Conservation (phyloP, 306 rosid species). For the Astragalus glycyphyllos region DNA sequence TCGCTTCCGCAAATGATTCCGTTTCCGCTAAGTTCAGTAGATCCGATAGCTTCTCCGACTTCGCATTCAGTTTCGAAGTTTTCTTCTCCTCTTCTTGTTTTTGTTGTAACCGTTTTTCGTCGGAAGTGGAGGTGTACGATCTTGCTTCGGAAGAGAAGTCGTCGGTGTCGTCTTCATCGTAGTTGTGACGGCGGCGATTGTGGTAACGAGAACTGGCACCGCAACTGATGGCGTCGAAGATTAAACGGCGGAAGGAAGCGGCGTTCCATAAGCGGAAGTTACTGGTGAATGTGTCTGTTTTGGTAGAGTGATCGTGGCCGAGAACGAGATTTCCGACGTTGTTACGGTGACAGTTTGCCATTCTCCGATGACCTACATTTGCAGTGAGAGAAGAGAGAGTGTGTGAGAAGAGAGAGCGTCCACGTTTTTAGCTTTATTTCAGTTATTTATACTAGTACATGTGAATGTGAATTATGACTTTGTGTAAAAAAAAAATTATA, state of each 20-base stretch:
- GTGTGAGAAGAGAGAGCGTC: slow-evolving; percentile 5
- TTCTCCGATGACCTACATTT: slow-evolving; percentile 57
- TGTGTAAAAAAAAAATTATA: too few relatives aligned
- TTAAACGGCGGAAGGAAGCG: slow-evolving; percentile 70
- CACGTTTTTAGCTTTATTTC: slow-evolving; percentile 9
- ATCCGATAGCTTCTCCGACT: slow-evolving; percentile 86
- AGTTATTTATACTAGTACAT: slow-evolving; percentile 11
- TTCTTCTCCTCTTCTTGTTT: not conserved
- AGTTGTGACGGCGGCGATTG: slow-evolving; percentile 27
- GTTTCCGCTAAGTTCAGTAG: slow-evolving; percentile 72
- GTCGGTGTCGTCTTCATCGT: not conserved
- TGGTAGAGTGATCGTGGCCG: slow-evolving; percentile 50
- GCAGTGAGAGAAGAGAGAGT: slow-evolving; percentile 28
- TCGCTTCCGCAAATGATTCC: slow-evolving; percentile 54
- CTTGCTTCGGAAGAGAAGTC: slow-evolving; percentile 33
- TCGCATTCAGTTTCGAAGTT: slow-evolving; percentile 29
- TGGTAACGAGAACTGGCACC: slow-evolving; percentile 73
- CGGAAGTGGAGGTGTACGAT: slow-evolving; percentile 38
- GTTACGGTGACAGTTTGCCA: slow-evolving; percentile 76
- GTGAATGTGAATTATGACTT: too few relatives aligned
- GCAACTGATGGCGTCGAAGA: slow-evolving; percentile 83
- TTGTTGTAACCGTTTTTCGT: slow-evolving; percentile 30
- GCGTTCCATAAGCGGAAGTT: slow-evolving; percentile 67
- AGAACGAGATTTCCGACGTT: slow-evolving; percentile 70
- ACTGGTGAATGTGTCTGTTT: slow-evolving; percentile 31